Evolutionary conservation across 2,329 filamentous ascomycete genomes (phyloP), one percentile per base, ranked within the genome.

Genomic region (Pseudopithomyces maydicus): DNA sequence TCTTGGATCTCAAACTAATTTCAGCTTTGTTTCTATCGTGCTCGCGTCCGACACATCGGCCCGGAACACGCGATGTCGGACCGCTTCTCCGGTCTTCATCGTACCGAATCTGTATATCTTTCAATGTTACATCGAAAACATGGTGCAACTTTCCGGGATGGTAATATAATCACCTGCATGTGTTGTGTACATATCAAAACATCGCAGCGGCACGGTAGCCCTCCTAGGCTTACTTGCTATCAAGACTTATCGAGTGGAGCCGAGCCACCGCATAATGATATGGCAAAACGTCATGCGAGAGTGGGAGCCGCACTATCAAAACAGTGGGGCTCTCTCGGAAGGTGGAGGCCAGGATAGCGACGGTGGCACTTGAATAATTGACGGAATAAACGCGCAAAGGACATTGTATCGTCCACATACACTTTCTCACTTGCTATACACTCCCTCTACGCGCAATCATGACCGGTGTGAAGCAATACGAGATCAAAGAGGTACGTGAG

Each of bases 401-500:
- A 54, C 54, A 54, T 56, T 42, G 59, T 59, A 19, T 14, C n/a
- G 47, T 48, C 58, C 57, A 14, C 56, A 65, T 36, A 64, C 59
- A 14, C 41, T 52, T 54, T 51, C 55, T 63, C 58, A 12, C 41
- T 50, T 54, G 51, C 55, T 20, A 65, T 59, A 55, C 53, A n/a
- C n/a, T n/a, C n/a, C n/a, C n/a, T n/a, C n/a, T n/a, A n/a, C n/a
- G n/a, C n/a, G 49, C 58, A 42, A 57, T 39, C 20, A 74, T 75
- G 72, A 55, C 61, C 49, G 64, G 54, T 54, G 59, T 74, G 38
- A 73, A 72, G 55, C 70, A 72, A 52, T 75, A 72, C 45, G 68
- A 73, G 41, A 70, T 75, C 52, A 74, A 65, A 52, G 67, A 74
- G 70, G 73, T 75, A 71, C 46, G 72, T 71, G 14, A 7, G 29